Evolutionary conservation across 768 basidiomycete species (phyloP).

Genomic region (Cystofilobasidium capitatum): DNA sequence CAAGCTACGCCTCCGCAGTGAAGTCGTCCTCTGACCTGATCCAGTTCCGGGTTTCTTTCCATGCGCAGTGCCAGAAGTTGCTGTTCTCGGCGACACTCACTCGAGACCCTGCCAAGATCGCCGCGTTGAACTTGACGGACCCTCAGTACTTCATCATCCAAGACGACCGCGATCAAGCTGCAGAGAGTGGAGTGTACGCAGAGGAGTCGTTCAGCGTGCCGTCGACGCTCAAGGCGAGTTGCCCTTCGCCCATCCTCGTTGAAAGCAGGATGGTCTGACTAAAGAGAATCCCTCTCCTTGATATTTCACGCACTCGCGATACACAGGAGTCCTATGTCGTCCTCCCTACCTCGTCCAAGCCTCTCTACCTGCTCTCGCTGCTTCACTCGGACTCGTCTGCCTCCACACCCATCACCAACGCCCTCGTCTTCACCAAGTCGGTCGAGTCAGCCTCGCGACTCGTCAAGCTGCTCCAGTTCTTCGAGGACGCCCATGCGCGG

Average conservation of each 20-base stretch:
- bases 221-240: slow-evolving; percentile 56
- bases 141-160: slow-evolving; percentile 86
- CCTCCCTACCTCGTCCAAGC: slow-evolving; percentile 68
- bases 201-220: slow-evolving; percentile 58
- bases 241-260: too few species aligned
- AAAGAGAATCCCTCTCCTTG: background rate
- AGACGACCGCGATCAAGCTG: slow-evolving; percentile 37
- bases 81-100: slow-evolving; percentile 95
- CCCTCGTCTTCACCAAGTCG: slow-evolving; percentile 92
- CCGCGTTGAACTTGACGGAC: slow-evolving; percentile 61
- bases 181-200: slow-evolving; percentile 52
- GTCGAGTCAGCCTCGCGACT: slow-evolving; percentile 80
- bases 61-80: slow-evolving; percentile 68
- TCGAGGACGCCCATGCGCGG: slow-evolving; percentile 49
- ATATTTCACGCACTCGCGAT: background rate
- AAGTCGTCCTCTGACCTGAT: background rate
- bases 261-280: too few species aligned
- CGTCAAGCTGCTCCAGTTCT: slow-evolving; percentile 68
- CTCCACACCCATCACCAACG: slow-evolving; percentile 49
- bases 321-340: slow-evolving; percentile 77
- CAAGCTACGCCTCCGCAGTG: slow-evolving; percentile 6
- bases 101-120: slow-evolving; percentile 84
- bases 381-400: slow-evolving; percentile 46
- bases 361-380: slow-evolving; percentile 79
- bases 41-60: background rate